Conservation (phyloP, 2,329 filamentous ascomycete species). For the Diplodia scrobiculata region DNA sequence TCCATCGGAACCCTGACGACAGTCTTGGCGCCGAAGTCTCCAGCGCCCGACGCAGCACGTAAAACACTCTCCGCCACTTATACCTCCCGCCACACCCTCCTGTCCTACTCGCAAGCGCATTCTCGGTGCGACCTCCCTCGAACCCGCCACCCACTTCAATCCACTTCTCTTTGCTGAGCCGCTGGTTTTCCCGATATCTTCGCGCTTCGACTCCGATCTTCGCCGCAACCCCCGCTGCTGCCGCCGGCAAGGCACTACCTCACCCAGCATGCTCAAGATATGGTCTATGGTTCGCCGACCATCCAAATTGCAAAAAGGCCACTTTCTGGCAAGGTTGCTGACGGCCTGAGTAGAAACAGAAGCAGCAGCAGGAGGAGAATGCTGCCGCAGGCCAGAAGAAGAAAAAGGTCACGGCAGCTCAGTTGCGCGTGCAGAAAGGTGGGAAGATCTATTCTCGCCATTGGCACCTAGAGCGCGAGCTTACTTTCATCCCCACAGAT, state of each 20-base stretch:
- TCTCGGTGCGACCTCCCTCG: neutral
- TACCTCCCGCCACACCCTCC: neutral
- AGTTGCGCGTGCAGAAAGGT: conserved; percentile 96
- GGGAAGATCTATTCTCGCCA: conserved; percentile 34
- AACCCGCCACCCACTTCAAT: neutral
- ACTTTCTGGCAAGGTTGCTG: conserved; percentile 31
- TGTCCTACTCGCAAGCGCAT: neutral
- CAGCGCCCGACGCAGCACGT: neutral
- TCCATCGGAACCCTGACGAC: neutral
- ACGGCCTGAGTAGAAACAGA: conserved; percentile 70
- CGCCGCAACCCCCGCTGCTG: conserved; percentile 21
- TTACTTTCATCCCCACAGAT: conserved; percentile 54
- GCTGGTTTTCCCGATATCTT: neutral
- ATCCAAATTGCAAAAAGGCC: neutral
- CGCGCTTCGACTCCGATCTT: conserved; percentile 9
- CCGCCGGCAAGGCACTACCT: neutral
- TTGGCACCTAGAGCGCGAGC: neutral
- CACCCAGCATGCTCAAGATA: conserved; percentile 87
- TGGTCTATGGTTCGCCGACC: conserved; percentile 83
- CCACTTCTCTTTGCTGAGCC: neutral
- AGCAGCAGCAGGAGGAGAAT: conserved; percentile 86
- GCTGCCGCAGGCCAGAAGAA: conserved; percentile 83
- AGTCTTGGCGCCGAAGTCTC: neutral
- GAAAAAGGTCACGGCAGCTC: conserved; percentile 97
- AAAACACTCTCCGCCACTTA: neutral